Evolutionary conservation across 1,139 yeast genomes (phyloP), one percentile per base, ranked within the genome.

Genomic region (Suhomyces bokatorum): DNA sequence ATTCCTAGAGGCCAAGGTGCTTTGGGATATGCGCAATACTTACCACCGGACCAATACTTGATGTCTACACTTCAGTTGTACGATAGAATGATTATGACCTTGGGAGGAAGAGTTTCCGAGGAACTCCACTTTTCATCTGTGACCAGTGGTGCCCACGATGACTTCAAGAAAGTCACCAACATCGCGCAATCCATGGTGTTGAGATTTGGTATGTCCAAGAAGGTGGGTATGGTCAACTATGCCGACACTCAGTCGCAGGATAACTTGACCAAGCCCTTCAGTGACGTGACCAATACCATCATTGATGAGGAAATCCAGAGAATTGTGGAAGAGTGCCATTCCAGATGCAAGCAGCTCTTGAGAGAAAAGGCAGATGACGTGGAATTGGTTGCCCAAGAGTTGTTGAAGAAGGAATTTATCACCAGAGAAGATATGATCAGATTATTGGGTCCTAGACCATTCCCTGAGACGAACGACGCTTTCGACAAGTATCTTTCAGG

Each of bases 1-100:
- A 89, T 93, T 51, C 99, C 99, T 43, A 82, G 98, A 62, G 98
- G 98, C 9, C 90, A 85, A 69, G 97, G 96, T 44, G 96, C 98
- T 2, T 75, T 93, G 45, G 99, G 99, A n/a, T 93, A 93, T 65
- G 99, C 99, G 1, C 97, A 93, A 65, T 93, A 93, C 63, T 75
- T 95, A 51, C 99, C 99, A 12, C 90, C 96, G 7, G 99, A 93
- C 63, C 88, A 87, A 60, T 89, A 90, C 58, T 75, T 93, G 57
- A 77, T 88, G 57, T 81, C 87, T 22, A 81, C 86, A 49, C 82
- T 82, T 53, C 96, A 93, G 66, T 80, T 91, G 54, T 70, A 72
- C 55, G 96, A 93, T 63, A 77, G 96, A 56, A 93, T 93, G 97
- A 82, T 91, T 22, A 93, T 93, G 97, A 89, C 98, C 0, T 76